Evolutionary conservation across 2,329 filamentous ascomycete genomes (phyloP), one percentile per base, ranked within the genome.

Genomic region (Nemania sp.): DNA sequence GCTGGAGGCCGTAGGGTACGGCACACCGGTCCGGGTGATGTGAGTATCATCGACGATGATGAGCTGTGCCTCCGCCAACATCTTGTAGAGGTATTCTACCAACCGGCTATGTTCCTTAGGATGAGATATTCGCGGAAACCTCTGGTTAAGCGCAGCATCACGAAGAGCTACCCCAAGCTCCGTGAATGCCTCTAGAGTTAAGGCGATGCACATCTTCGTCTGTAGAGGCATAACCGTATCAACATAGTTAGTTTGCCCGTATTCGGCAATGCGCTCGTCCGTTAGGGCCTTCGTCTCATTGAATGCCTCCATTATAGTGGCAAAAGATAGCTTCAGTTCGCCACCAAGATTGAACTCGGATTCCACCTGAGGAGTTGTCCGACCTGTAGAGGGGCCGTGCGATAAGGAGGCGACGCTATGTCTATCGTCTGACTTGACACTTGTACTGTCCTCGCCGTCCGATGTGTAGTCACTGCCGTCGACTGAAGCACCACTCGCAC

Each of bases 131-230:
- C 76, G 73, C 0, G 67, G 29, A 1, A 79, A 70, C 5, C n/a
- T 51, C 59, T 77, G 64, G 27, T 78, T 76, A 3, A 76, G 32
- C 2, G 32, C 51, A 3, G 77, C 75, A 3, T 60, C 60, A 0
- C 72, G 62, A 20, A 74, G 45, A 20, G 26, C 18, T 18, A 67
- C 76, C 0, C 80, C 80, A 0, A 81, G 72, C 56, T 77, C 32
- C 27, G 79, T 75, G 26, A 81, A 80, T 1, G 79, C 78, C 54
- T 82, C 79, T 1, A 80, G 26, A 6, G 62, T 66, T 32, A 70
- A 55, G 3, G 64, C 67, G 10, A 63, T 66, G 58, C 67, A 70
- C 22, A 74, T 66, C 47, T 69, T 56, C 6, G 72, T 75, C 45
- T 74, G 69, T 15, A 67, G 53, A 0, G 77, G 78, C 6, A 74